Percentiles rank a stretch among this genome's conserved stretches.
phyloP scores from a whole-genome alignment of 1,284 basidiomycete species.

The Cryptococcus wingfieldii region DNA sequence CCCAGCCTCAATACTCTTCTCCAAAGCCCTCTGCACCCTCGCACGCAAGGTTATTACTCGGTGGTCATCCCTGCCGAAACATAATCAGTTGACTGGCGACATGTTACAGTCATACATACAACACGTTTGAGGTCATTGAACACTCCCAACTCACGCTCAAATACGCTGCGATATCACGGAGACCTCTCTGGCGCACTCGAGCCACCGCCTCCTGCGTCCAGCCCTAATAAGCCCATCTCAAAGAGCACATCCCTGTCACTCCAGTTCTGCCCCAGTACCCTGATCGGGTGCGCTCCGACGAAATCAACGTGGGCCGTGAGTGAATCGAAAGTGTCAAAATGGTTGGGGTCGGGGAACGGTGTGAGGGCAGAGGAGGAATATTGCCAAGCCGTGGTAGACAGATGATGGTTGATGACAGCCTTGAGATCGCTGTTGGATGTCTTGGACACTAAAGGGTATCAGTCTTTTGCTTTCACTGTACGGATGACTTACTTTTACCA shows the following conservation, averaged over 20 bases:
- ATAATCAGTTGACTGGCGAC: too few relatives aligned
- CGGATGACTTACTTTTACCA: not conserved
- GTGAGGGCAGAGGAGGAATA: constrained; percentile 14
- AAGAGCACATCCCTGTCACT: constrained; percentile 5
- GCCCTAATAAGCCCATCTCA: not conserved
- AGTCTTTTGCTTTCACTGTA: not conserved
- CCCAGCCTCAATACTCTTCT: too few relatives aligned
- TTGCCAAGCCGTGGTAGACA: constrained; percentile 37
- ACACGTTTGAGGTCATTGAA: too few relatives aligned
- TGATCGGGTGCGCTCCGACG: constrained; percentile 18
- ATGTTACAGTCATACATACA: too few relatives aligned
- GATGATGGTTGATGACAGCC: constrained; percentile 32
- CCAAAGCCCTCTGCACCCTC: too few relatives aligned
- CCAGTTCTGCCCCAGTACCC: constrained; percentile 21
- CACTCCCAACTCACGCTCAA: not conserved
- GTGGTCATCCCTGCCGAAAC: too few relatives aligned
- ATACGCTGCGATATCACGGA: not conserved
- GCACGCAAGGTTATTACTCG: too few relatives aligned
- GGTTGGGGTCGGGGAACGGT: constrained; percentile 1
- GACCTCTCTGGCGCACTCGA: not conserved
- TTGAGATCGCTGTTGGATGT: constrained; percentile 24
- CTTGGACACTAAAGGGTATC: constrained; percentile 11
- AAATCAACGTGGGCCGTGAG: not conserved
- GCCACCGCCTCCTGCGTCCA: not conserved
- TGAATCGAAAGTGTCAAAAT: not conserved